Evolutionary conservation across 2,329 filamentous ascomycete species (phyloP).

Genomic region (Hymenoscyphus albidus): DNA sequence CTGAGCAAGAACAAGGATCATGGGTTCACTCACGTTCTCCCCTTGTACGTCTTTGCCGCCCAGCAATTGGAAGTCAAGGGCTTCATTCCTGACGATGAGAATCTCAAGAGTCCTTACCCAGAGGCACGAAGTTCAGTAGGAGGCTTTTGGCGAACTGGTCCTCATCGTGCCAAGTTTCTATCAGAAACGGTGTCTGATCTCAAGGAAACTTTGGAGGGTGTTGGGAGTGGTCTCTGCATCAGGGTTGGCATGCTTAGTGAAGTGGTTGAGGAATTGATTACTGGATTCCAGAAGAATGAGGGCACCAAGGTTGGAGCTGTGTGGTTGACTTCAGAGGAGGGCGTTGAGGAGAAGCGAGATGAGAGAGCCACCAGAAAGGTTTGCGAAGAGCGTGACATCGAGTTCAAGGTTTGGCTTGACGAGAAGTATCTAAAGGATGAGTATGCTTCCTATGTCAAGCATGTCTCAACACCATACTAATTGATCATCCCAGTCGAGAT

Average conservation of each 20-base stretch:
- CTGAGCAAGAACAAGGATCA: slow-evolving; percentile 47
- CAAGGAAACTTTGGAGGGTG: slow-evolving; percentile 55
- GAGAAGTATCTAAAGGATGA: slow-evolving; percentile 79
- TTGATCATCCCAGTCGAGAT: slow-evolving; percentile 53
- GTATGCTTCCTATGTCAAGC: slow-evolving; percentile 47
- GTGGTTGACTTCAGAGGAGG: slow-evolving; percentile 72
- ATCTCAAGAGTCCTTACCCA: slow-evolving; percentile 58
- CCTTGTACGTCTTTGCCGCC: slow-evolving; percentile 65
- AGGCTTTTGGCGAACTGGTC: slow-evolving; percentile 70
- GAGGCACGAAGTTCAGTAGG: slow-evolving; percentile 63
- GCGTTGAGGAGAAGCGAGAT: slow-evolving; percentile 64
- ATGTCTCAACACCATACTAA: background rate
- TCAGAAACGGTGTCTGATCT: slow-evolving; percentile 71
- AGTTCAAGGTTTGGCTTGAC: slow-evolving; percentile 65
- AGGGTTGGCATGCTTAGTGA: slow-evolving; percentile 60
- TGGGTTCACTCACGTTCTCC: slow-evolving; percentile 65
- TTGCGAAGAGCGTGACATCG: slow-evolving; percentile 49
- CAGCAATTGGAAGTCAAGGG: slow-evolving; percentile 73
- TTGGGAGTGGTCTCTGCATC: slow-evolving; percentile 59
- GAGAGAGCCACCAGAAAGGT: slow-evolving; percentile 52
- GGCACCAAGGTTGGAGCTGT: slow-evolving; percentile 52
- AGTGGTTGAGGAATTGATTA: slow-evolving; percentile 55
- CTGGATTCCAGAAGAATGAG: slow-evolving; percentile 40
- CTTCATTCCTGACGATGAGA: slow-evolving; percentile 51
- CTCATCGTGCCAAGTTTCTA: slow-evolving; percentile 67